Conservation (phyloP, 2,329 filamentous ascomycete genomes). For the Cadophora sp. region DNA sequence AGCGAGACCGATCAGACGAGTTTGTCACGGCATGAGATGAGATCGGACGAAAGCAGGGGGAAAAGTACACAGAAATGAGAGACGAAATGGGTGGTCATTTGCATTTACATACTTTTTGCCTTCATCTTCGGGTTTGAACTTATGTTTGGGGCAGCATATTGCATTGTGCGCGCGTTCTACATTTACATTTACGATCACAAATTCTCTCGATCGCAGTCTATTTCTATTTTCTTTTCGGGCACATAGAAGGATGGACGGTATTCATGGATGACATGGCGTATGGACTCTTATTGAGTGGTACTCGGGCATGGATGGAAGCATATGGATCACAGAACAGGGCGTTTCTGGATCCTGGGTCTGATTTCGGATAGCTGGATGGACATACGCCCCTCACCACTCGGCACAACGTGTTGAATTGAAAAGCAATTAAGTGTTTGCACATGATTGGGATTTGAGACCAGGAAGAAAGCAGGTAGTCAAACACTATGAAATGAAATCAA, state of each 20-base stretch:
- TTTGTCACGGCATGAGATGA: not conserved
- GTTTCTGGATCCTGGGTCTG: not conserved
- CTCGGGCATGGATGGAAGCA: not conserved
- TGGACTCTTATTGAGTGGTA: not conserved
- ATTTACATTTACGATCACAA: not conserved
- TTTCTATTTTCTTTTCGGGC: not conserved
- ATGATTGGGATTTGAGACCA: not conserved
- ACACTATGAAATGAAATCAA: not conserved
- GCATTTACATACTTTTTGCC: not conserved
- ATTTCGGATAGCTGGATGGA: not conserved
- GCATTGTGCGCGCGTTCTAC: not conserved
- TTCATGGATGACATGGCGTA: not conserved
- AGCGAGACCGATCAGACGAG: not conserved
- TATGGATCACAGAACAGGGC: not conserved
- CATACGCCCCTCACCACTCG: not conserved
- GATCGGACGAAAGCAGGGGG: not conserved
- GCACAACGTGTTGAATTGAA: not conserved
- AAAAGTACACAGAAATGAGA: slow-evolving; percentile 2
- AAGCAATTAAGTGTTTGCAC: not conserved
- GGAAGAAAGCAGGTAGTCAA: not conserved
- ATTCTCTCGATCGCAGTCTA: not conserved
- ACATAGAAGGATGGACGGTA: not conserved
- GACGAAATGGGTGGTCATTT: slow-evolving; percentile 2
- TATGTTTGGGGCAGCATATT: not conserved
- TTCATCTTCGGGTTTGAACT: not conserved